Conservation (phyloP, 2,329 filamentous ascomycete species). For the Nothomitra cinnamomea region DNA sequence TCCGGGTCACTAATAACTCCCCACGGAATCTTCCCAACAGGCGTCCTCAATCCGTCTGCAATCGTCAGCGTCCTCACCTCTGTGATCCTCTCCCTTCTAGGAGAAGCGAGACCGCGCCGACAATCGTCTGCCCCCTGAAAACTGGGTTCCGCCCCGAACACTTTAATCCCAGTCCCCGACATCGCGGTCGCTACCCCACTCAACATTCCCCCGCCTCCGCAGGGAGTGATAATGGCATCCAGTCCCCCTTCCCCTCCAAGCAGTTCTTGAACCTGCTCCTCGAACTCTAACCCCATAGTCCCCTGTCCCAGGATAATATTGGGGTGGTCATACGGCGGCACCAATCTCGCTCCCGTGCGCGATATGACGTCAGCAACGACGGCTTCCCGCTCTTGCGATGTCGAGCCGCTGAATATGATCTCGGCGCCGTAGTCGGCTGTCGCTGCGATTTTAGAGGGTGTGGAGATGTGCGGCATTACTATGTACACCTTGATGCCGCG, state of each 20-base stretch:
- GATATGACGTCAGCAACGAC: constrained; percentile 50
- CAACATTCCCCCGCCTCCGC: constrained; percentile 68
- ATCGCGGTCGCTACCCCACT: constrained; percentile 65
- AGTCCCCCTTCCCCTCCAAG: constrained; percentile 21
- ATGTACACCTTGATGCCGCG: constrained; percentile 66
- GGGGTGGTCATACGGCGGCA: constrained; percentile 86
- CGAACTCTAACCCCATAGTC: constrained; percentile 71
- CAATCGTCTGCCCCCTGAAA: constrained; percentile 76
- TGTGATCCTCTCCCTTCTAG: constrained; percentile 39
- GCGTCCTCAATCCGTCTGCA: constrained; percentile 76
- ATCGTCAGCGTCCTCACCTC: constrained; percentile 62
- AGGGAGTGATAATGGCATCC: constrained; percentile 11
- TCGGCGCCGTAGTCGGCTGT: constrained; percentile 62
- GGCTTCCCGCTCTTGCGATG: constrained; percentile 63
- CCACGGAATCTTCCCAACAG: constrained; percentile 64
- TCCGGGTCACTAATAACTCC: constrained; percentile 50
- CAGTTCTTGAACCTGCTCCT: constrained; percentile 48
- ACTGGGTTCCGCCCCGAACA: constrained; percentile 77
- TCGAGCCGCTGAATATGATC: constrained; percentile 69
- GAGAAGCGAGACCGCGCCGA: constrained; percentile 47
- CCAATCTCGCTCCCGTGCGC: constrained; percentile 57
- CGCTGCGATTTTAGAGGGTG: constrained; percentile 72
- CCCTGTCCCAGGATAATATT: constrained; percentile 88
- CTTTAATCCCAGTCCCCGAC: constrained; percentile 50
- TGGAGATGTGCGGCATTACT: constrained; percentile 78